Base-by-base conservation (phyloP, 2,329 filamentous ascomycete species). In the Zymoseptoria crescenta region DNA sequence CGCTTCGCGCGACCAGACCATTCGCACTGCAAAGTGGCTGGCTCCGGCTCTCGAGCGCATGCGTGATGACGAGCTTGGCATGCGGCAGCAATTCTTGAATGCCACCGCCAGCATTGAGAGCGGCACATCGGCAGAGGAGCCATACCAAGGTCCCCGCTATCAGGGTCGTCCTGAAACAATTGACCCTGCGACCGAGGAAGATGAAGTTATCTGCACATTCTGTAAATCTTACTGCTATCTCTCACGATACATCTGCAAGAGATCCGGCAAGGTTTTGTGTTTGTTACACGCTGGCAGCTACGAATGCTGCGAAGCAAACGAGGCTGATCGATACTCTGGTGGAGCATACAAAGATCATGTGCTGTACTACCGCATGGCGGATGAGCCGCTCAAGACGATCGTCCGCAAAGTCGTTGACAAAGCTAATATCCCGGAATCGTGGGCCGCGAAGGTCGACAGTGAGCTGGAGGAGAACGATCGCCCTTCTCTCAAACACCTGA, bases 21-120 rank as follows among this genome's bases (percentile, higher is more conserved):
- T 99, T 58, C 89, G 90, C 67, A 96, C 91, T 1, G 91, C 94
- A 0, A 96, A 94, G 74, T 99, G 94, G 94, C 81, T 99, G 16
- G 89, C 88, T 1, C 93, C 93, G 0, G 94, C 94, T 1, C 76
- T 99, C 21, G 84, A 90, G 55, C 84, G 89, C 53, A 88, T 96
- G 69, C 84, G 84, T 65, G 83, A 85, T 59, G 85, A 90, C 30
- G 94, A 97, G 75, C 68, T 85, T 0, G 74, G 77, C 2, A 84
- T 88, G 62, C 83, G 94, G 56, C 80, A 85, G 54, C 77, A 81
- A 1, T 92, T 97, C 68, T 71, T 88, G 7, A 75, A 80, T 4
- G 85, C 83, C 69, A 45, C 13, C 35, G 35, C 62, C 68, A 13
- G 63, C 67, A 10, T 54, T 5, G 67, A 79, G 81, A 57, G 80